Evolutionary conservation across 176 grass and related monocot genomes (phyloP), one percentile per base, ranked within the genome.

Genomic region (Carex pumila): DNA sequence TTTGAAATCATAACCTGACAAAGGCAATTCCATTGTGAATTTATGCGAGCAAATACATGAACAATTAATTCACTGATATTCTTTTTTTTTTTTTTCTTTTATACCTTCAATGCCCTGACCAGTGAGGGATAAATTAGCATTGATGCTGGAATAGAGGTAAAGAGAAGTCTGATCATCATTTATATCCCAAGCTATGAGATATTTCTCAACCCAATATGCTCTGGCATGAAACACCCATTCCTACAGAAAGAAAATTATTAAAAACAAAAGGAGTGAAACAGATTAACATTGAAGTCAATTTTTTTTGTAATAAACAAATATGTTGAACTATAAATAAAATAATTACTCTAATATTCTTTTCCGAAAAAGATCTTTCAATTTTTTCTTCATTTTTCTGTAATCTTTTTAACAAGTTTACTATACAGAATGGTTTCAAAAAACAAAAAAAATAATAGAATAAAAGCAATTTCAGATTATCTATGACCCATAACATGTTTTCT

Each of bases 1-100:
- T 85, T 88, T 93, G 18, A 68, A 79, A 88, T 94, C 95, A 88
- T 94, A 94, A 75, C 95, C 95, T 94, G 56, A 29, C 49, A 91
- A 78, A 25, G 29, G 83, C 18, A 50, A 43, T 73, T 70, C 64
- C 5, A 31, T 55, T 76, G 72, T 76, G 22, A 76, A 36, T 56
- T 21, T 7, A 70, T 63, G 8, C 63, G 18, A 56, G 58, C n/a
- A 56, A 22, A 45, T 34, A 32, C 12, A 75, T 21, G 47, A n/a
- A 72, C 14, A 84, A 18, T 30, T 43, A 22, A 74, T 34, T 72
- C 32, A 71, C 45, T 13, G 34, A 31, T 52, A 22, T 13, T 81
- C 5, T 56, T 76, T 39, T 39, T 34, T 18, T 79, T 76, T 39
- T 39, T 34, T 18, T 79, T 55, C 62, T 55, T 62, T 52, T 13